Base-by-base conservation (phyloP, 106 monocot species). In the Dactylorhiza incarnata region DNA sequence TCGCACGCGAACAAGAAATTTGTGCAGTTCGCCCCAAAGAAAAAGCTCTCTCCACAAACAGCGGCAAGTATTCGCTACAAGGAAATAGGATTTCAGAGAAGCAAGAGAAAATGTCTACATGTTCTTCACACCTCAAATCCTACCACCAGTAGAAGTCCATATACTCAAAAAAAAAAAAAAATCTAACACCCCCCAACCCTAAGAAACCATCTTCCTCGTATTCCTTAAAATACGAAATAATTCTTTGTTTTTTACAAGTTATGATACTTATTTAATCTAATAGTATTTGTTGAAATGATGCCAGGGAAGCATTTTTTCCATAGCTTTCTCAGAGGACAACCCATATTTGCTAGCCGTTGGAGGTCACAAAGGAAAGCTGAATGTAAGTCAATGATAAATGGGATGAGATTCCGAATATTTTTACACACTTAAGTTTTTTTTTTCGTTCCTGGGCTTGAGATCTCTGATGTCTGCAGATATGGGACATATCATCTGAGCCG, bases 281-380 rank as follows among this genome's bases (percentile, higher is more conserved):
- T 3, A 6, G 3, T 68, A 68, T 44, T 10, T 68, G 25, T 72
- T 61, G 26, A n/a, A 61, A 59, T 67, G 37, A 58, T 79, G 47
- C 9, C 75, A 91, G 91, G 91, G 91, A 71, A 78, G 83, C 68
- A 63, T 91, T 6, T 91, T 88, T 74, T 83, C 86, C 9, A 52
- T 88, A 73, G 73, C 88, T n/a, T 91, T 91, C 68, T 88, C 91
- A 5, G 86, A 88, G 67, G 88, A 91, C 56, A 82, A 49, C 68
- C 88, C 91, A 15, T 88, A 81, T 76, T 79, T 81, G 76, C 66
- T 91, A 72, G 91, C 88, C 29, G 59, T 86, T 25, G 88, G 91
- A 76, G 91, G 91, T 26, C 82, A 80, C 74, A 91, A 91, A 75
- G 91, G 91, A 1, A 82, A 72, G 78, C 72, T 84, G 24, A 70